These are phyloP conservation scores for Exophiala alcalophila DNA, from an alignment of 2,329 filamentous ascomycete genomes.

Conservation along the genomic window DNA sequence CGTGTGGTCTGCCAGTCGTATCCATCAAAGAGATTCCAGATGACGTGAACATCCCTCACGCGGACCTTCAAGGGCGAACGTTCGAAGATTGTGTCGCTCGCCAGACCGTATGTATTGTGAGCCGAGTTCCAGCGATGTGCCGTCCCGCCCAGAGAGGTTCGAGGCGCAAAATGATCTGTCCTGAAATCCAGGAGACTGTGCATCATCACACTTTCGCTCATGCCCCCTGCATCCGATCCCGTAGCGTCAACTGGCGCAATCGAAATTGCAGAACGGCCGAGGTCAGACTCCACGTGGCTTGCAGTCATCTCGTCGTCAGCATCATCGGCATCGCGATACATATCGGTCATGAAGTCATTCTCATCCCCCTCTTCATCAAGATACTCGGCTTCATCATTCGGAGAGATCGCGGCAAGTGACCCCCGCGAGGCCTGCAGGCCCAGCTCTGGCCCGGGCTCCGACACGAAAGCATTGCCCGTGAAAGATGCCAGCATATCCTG, in stretches of 20 bases:
- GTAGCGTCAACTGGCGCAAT: slow-evolving; percentile 53
- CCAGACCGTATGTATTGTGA: slow-evolving; percentile 69
- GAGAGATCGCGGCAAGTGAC: neutral
- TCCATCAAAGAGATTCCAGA: slow-evolving; percentile 97
- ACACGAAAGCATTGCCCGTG: slow-evolving; percentile 74
- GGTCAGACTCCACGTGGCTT: slow-evolving; percentile 37
- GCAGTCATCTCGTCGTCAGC: slow-evolving; percentile 37
- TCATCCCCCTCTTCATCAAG: slow-evolving; percentile 40
- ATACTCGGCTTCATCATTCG: slow-evolving; percentile 39
- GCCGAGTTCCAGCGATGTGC: slow-evolving; percentile 78
- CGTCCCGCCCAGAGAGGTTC: slow-evolving; percentile 59
- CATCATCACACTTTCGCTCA: slow-evolving; percentile 31
- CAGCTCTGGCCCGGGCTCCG: slow-evolving; percentile 33
- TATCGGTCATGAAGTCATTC: slow-evolving; percentile 35
- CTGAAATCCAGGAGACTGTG: slow-evolving; percentile 61
- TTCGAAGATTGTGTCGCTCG: slow-evolving; percentile 59
- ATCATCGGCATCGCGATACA: slow-evolving; percentile 35
- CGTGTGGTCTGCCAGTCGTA: slow-evolving; percentile 93
- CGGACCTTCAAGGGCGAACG: slow-evolving; percentile 72
- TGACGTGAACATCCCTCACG: slow-evolving; percentile 83
- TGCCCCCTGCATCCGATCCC: slow-evolving; percentile 44
- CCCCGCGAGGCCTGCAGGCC: slow-evolving; percentile 25
- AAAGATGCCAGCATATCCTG: slow-evolving; percentile 88
- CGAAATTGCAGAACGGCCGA: slow-evolving; percentile 37
- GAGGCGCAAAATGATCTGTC: slow-evolving; percentile 71